Evolutionary conservation across 1,284 basidiomycete species (phyloP), one percentile per base, ranked within the genome.

Genomic region (Cutaneotrichosporon mucoides): DNA sequence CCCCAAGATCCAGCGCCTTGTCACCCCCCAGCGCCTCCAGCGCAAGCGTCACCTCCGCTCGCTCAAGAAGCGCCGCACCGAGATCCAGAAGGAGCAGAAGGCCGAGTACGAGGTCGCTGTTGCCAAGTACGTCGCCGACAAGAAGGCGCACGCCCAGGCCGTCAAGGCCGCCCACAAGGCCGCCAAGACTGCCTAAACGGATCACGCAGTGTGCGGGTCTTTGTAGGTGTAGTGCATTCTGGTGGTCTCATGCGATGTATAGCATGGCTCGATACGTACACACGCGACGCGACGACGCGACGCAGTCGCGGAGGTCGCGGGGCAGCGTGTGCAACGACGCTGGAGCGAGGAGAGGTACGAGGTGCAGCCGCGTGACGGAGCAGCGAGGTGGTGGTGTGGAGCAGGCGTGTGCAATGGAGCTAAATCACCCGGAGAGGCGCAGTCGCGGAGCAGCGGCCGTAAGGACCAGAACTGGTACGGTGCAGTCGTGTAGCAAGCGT

Each of bases 11-110:
- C 81, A 81, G 77, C 86, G 92, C 75, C 85, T 94, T 65, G 92
- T 98, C 74, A 97, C 93, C 62, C 92, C 94, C 72, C 79, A 89
- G 76, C 91, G 94, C 74, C 88, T 98, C 76, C 95, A 99, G 83
- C 90, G 93, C 81, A 91, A 92, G 81, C 90, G 95, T 73, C 93
- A 93, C 84, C 85, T 95, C 73, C 86, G 83, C 67, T 86, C 91
- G 58, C 85, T 97, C 83, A 90, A 94, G 83, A 87, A 88, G 79
- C 86, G 90, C 80, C 87, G 86, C 79, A 83, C 90, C 76, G 90
- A 93, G 77, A 85, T 83, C 79, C 92, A 96, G 84, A 92, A 92
- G 83, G 93, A 92, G 81, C 88, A 92, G 82, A 90, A 95, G 82
- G 77, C 85, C 64, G 95, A 98, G 83, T 95, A 88, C 85, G 88